Percentiles rank a stretch among this genome's conserved stretches.
Conservation (phyloP, 2,329 filamentous ascomycete species). For the Stagonosporopsis rhizophila region DNA sequence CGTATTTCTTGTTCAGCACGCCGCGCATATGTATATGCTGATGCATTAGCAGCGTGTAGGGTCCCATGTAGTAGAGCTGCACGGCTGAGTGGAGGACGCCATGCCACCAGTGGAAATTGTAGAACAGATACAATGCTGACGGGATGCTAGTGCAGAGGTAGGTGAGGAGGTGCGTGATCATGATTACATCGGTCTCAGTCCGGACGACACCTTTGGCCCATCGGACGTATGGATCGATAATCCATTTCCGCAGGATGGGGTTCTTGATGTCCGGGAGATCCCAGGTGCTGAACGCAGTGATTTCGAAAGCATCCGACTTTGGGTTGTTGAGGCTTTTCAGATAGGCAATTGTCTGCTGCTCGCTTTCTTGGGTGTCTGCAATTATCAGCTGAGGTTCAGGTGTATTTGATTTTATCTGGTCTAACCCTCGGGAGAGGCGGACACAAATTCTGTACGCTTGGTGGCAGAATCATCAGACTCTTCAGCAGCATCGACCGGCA, state of each 20-base stretch:
- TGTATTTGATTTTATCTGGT: too few species aligned
- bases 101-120: conserved; percentile 71
- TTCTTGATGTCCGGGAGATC: conserved; percentile 57
- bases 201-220: conserved; percentile 66
- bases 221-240: conserved; percentile 66
- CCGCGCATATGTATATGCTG: conserved; percentile 83
- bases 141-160: conserved; percentile 75
- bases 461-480: conserved; percentile 34
- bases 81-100: conserved; percentile 70
- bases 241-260: conserved; percentile 51
- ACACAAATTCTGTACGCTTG: conserved; percentile 39
- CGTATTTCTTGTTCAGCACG: conserved; percentile 64
- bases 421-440: conserved; percentile 42
- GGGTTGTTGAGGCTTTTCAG: conserved; percentile 60
- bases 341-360: conserved; percentile 51
- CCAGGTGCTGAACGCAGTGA: conserved; percentile 62
- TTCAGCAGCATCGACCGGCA: conserved; percentile 23
- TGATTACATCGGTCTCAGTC: conserved; percentile 74
- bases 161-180: conserved; percentile 76
- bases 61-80: conserved; percentile 72
- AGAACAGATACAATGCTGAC: conserved; percentile 70
- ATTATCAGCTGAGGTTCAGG: not conserved
- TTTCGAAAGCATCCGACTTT: conserved; percentile 57
- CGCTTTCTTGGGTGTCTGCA: conserved; percentile 39
- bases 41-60: conserved; percentile 83